Evolutionary conservation across 140 eudicot species (phyloP), one percentile per base, ranked within the genome.

Genomic region (Senecio squalidus): DNA sequence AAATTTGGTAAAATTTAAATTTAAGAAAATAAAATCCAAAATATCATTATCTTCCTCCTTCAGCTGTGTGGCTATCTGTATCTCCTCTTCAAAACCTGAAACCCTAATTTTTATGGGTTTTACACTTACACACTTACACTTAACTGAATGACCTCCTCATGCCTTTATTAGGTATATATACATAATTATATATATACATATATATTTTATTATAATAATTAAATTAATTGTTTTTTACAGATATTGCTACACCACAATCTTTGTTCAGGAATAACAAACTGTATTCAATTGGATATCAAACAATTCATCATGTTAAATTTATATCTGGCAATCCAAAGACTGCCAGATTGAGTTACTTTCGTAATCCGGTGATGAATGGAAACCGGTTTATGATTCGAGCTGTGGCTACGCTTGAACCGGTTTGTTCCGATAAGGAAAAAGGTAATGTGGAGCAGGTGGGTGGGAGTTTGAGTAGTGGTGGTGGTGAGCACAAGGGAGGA

Each of bases 131-230:
- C 14, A 36, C 39, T 6, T 0, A 40, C 65, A n/a, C 16, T 6
- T 21, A 77, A 64, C 73, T 82, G 89, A 66, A 82, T 85, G 86
- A 72, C 64, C 84, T 65, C 71, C 71, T 66, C 91, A 86, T 86
- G 95, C 91, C 95, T 86, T 79, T 72, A 82, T 79, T 82, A 74
- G 91, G 95, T 46, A 41, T 49, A 4, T 18, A n/a, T n/a, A n/a
- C n/a, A n/a, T 9, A 64, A 47, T 47, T 48, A n/a, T n/a, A n/a
- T n/a, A n/a, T n/a, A n/a, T n/a, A n/a, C n/a, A n/a, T n/a, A n/a
- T n/a, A n/a, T 24, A 3, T 2, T 23, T 22, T 38, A 38, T 13
- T 56, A 17, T 13, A 40, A 1, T 23, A 27, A 39, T 14, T 21
- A 11, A 16, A 57, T 14, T 16, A 1, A 34, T 4, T 48, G 60